Evolutionary conservation across 768 basidiomycete species (phyloP).

Genomic region (Hericium coralloides): DNA sequence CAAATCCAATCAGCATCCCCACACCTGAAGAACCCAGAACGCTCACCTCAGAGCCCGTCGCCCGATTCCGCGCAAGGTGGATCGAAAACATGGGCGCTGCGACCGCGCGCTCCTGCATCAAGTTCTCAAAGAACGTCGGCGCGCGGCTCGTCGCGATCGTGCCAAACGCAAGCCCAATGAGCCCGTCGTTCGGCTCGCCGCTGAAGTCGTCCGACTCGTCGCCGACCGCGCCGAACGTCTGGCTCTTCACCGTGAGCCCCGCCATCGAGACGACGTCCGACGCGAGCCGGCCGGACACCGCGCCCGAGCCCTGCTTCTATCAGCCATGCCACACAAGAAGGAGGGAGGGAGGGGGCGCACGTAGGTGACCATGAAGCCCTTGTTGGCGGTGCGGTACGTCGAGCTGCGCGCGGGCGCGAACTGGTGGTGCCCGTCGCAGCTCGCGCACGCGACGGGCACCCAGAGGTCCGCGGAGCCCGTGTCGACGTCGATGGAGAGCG

Average conservation of each 20-base stretch:
- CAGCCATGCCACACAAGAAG: neutral
- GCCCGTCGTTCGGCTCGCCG: slow-evolving; percentile 42
- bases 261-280: slow-evolving; percentile 44
- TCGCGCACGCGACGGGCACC: slow-evolving; percentile 32
- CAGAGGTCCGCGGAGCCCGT: slow-evolving; percentile 67
- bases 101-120: slow-evolving; percentile 35
- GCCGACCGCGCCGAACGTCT: slow-evolving; percentile 48
- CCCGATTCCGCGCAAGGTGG: slow-evolving; percentile 36
- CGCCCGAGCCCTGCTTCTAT: slow-evolving; percentile 42
- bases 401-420: slow-evolving; percentile 32
- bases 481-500: slow-evolving; percentile 51
- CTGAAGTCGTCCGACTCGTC: slow-evolving; percentile 41
- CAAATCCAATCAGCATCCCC: neutral
- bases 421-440: slow-evolving; percentile 28
- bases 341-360: slow-evolving; percentile 19
- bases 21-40: slow-evolving; percentile 1
- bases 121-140: slow-evolving; percentile 58
- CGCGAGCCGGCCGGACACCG: slow-evolving; percentile 39
- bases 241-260: slow-evolving; percentile 33
- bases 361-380: slow-evolving; percentile 34
- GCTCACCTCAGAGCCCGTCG: slow-evolving; percentile 39
- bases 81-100: slow-evolving; percentile 46
- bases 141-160: slow-evolving; percentile 36
- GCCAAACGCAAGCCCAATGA: slow-evolving; percentile 56
- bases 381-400: slow-evolving; percentile 27